Base-by-base conservation (phyloP, 2,329 filamentous ascomycete genomes). In the Rutstroemia sp. region DNA sequence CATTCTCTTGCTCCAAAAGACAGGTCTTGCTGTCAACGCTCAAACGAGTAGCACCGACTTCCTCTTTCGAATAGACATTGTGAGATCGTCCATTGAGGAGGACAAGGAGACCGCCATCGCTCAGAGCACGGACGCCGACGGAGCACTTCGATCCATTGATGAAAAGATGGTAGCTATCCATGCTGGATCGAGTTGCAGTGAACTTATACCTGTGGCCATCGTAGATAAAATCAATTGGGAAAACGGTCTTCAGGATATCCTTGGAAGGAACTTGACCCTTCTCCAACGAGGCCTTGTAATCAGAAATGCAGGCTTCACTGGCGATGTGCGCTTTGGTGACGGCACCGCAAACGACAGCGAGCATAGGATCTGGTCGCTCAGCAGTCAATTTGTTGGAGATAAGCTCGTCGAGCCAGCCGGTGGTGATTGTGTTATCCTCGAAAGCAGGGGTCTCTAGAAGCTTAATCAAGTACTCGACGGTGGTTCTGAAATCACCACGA, bases 1-100 rank as follows among this genome's bases (percentile, higher is more conserved):
- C 94, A 72, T 97, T 99, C 79, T 99, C 94, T 74, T 97, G 91
- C 80, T 99, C 94, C 38, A 99, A 83, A 68, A 99, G 76, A 72
- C 92, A 97, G 30, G 94, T 99, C 84, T 97, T 99, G 78, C 91
- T 89, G 71, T 99, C 94, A 23, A 99, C 92, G 30, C 92, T 96
- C 65, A 99, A 76, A 71, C 94, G 92, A 51, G 94, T 96, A 39
- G 92, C 94, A 57, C 92, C 92, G 48, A 95, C 90, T 73, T 99
- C 94, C 70, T 99, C 94, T 76, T 97, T 97, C 94, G 94, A 99
- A 83, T 99, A 99, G 60, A 97, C 86, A 69, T 94, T 99, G 84
- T 99, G 94, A 65, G 89, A 95, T 73, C 90, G 89, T 59, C 94
- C 94, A 67, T 87, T 86, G 45, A 99, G 83, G 19, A 99, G 82